These are phyloP conservation scores for Boletus rubescentipes DNA, from an alignment of 768 basidiomycete genomes.

Conservation along the genomic window DNA sequence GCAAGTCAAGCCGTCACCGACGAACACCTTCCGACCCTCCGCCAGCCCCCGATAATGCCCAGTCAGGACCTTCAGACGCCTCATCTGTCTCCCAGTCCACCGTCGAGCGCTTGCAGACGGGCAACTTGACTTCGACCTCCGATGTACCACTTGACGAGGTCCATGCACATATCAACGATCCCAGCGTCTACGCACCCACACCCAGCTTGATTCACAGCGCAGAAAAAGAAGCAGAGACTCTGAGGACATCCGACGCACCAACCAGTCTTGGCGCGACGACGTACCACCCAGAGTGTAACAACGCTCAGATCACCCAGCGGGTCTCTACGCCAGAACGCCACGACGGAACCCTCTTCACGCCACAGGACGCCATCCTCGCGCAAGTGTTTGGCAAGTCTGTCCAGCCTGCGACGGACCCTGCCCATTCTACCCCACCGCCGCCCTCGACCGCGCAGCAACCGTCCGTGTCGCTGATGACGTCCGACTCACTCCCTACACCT, in stretches of 20 bases:
- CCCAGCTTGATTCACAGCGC: constrained; percentile 17
- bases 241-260: constrained; percentile 9
- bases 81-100: constrained; percentile 21
- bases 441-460: constrained; percentile 9
- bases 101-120: constrained; percentile 13
- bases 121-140: constrained; percentile 18
- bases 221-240: constrained; percentile 9
- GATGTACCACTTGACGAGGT: constrained; percentile 23
- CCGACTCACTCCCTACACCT: constrained; percentile 14
- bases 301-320: not conserved
- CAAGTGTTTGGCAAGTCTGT: constrained; percentile 31
- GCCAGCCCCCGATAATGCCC: not conserved
- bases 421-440: not conserved
- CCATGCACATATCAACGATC: constrained; percentile 26
- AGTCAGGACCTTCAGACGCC: constrained; percentile 4
- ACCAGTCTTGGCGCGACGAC: constrained; percentile 6
- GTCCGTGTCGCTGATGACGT: constrained; percentile 11
- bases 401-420: constrained; percentile 1
- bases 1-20: constrained; percentile 26
- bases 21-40: constrained; percentile 3
- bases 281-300: not conserved
- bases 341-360: constrained; percentile 38
- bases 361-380: constrained; percentile 63
- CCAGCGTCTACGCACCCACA: constrained; percentile 21
- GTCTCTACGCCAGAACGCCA: not conserved